phyloP scores from a whole-genome alignment of 805 yeast genomes.

The Ascoidea tarda region DNA sequence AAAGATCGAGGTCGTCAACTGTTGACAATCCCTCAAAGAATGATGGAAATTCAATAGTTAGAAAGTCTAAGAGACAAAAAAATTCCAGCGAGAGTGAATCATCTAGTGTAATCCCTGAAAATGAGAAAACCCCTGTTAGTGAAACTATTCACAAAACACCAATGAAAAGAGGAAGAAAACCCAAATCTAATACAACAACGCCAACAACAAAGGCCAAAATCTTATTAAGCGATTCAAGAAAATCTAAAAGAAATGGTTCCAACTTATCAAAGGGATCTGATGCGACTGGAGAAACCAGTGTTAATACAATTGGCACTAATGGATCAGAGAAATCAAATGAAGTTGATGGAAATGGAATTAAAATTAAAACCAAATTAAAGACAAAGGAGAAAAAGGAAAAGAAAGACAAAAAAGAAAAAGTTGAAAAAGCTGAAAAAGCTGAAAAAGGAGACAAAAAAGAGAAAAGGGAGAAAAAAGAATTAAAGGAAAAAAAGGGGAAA shows the following conservation, averaged over 20 bases:
- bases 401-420: slow-evolving; percentile 36
- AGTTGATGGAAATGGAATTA: neutral
- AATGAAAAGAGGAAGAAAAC: slow-evolving; percentile 39
- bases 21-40: neutral
- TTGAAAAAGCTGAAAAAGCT: slow-evolving; percentile 89
- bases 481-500: slow-evolving; percentile 5
- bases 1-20: too few relatives aligned
- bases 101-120: too few relatives aligned
- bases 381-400: neutral
- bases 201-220: slow-evolving; percentile 5
- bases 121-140: too few relatives aligned
- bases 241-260: neutral
- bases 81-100: too few relatives aligned
- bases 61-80: too few relatives aligned
- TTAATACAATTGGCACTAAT: slow-evolving; percentile 23
- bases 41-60: slow-evolving; percentile 15
- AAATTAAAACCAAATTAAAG: neutral
- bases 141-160: too few relatives aligned
- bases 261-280: neutral
- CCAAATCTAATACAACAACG: neutral
- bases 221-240: slow-evolving; percentile 14
- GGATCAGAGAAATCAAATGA: slow-evolving; percentile 27
- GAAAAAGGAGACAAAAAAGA: slow-evolving; percentile 68
- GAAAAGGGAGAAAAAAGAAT: slow-evolving; percentile 71
- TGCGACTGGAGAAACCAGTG: neutral